Percentiles rank a stretch among this genome's conserved stretches.
phyloP scores from a whole-genome alignment of 1,284 basidiomycete genomes.

The Cutaneotrichosporon sp. region DNA sequence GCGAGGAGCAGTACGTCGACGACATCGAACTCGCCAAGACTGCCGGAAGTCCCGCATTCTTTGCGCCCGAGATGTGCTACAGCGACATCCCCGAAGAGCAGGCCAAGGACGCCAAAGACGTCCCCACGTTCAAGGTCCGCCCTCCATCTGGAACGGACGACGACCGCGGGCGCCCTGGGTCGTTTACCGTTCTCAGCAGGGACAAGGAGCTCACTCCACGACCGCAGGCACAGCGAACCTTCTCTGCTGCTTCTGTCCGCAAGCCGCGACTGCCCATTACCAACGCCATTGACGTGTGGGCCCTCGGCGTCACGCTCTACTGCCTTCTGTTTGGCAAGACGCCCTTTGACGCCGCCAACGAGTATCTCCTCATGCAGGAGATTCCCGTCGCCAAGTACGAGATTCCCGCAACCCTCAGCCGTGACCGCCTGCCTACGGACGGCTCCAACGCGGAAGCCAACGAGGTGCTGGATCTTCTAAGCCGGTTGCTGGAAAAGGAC shows the following conservation, averaged over 20 bases:
- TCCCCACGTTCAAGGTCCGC: slow-evolving; percentile 41
- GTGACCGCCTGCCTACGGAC: slow-evolving; percentile 63
- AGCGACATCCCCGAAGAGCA: slow-evolving; percentile 38
- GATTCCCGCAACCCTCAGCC: slow-evolving; percentile 72
- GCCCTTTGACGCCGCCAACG: slow-evolving; percentile 68
- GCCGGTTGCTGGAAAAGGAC: slow-evolving; percentile 81
- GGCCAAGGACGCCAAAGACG: not conserved
- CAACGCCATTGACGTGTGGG: slow-evolving; percentile 98
- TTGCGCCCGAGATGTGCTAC: slow-evolving; percentile 91
- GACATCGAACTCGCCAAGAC: slow-evolving; percentile 87
- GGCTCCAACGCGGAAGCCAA: slow-evolving; percentile 53
- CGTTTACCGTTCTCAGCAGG: not conserved
- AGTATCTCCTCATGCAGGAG: slow-evolving; percentile 79
- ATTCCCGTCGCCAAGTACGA: slow-evolving; percentile 80
- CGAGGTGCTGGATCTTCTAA: slow-evolving; percentile 71
- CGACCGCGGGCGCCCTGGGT: slow-evolving; percentile 8
- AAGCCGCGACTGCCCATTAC: slow-evolving; percentile 70
- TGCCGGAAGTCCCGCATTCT: slow-evolving; percentile 97
- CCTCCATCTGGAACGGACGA: slow-evolving; percentile 35
- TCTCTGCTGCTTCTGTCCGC: slow-evolving; percentile 31
- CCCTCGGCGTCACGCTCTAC: slow-evolving; percentile 95
- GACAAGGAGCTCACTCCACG: not conserved
- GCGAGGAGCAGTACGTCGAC: slow-evolving; percentile 64
- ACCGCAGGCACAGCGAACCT: slow-evolving; percentile 24
- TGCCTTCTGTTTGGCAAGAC: slow-evolving; percentile 86